Evolutionary conservation across 352 stramenopile species (phyloP).

Genomic region (Pythium insidiosum): DNA sequence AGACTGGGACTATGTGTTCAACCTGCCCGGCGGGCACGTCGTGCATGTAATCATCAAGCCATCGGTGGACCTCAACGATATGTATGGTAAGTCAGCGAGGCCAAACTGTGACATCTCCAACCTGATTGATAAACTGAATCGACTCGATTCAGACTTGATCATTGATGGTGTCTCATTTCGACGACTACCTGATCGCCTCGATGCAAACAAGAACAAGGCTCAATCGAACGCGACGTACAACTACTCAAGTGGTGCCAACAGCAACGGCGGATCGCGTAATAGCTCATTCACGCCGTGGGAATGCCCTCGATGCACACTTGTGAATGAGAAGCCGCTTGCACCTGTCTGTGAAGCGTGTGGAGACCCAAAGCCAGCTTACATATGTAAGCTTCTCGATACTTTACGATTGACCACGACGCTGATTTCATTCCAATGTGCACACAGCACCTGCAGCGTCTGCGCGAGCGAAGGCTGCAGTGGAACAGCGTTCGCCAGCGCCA

Average conservation of each 20-base stretch:
- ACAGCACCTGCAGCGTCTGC: constrained; percentile 39
- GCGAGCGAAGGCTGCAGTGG: constrained; percentile 34
- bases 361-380: constrained; percentile 46
- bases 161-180: constrained; percentile 77
- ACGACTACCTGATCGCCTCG: constrained; percentile 53
- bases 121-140: too few relatives aligned
- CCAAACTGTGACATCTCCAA: background rate
- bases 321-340: constrained; percentile 71
- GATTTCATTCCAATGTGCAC: background rate
- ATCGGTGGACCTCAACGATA: constrained; percentile 79
- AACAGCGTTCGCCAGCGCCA: constrained; percentile 13
- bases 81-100: constrained; percentile 76
- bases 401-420: background rate
- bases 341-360: constrained; percentile 71
- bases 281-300: constrained; percentile 64
- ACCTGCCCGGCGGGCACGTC: constrained; percentile 66
- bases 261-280: constrained; percentile 32
- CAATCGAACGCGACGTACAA: constrained; percentile 36
- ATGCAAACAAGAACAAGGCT: constrained; percentile 14
- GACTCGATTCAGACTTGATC: constrained; percentile 45
- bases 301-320: constrained; percentile 60
- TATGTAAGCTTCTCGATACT: constrained; percentile 26
- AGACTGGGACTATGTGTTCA: constrained; percentile 84
- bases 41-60: constrained; percentile 84
- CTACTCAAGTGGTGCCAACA: constrained; percentile 15